Base-by-base conservation (phyloP, 768 basidiomycete species). In the Kockovaella imperatae region DNA sequence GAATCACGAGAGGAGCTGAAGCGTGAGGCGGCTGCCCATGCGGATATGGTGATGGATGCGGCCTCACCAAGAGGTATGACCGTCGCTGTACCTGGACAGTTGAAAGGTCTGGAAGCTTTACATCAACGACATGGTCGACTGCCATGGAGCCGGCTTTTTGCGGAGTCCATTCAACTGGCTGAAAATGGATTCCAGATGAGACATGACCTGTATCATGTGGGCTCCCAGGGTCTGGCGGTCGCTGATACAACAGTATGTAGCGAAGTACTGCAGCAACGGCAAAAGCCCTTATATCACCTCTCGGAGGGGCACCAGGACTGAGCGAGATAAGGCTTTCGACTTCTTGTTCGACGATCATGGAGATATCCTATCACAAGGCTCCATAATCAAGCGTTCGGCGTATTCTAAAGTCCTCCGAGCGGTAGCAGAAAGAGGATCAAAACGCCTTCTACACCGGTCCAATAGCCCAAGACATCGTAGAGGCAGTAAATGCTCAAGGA, bases 31-130 rank as follows among this genome's bases (percentile, higher is more conserved):
- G n/a, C 39, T 1, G 17, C 11, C 17, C 11, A n/a, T 11, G 11
- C 31, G 31, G 31, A n/a, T 11, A 34, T 34, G 11, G 57, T 42
- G 3, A 59, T 51, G 35, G 50, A 59, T 6, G 59, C 60, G 13
- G 59, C 58, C 6, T 41, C 53, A 1, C 78, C 75, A 50, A 90
- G 93, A 4, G 90, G 93, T 3, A 73, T 91, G 36, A 69, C 87
- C 3, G 81, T 91, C 10, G 90, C 79, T 30, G 83, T 95, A 0
- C 93, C 93, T 0, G 86, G 90, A 7, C 87, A 96, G 73, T 68
- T 96, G 32, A 77, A 82, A 21, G 93, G 91, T 4, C 77, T 97
- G 17, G 80, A 83, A 67, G 86, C 83, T 65, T 84, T 86, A 0
- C 83, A 91, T 72, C 72, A 74, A 25, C 77, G 80, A 14, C 91